Base-by-base conservation (phyloP, 768 basidiomycete species). In the Boletus rubroflammeus region DNA sequence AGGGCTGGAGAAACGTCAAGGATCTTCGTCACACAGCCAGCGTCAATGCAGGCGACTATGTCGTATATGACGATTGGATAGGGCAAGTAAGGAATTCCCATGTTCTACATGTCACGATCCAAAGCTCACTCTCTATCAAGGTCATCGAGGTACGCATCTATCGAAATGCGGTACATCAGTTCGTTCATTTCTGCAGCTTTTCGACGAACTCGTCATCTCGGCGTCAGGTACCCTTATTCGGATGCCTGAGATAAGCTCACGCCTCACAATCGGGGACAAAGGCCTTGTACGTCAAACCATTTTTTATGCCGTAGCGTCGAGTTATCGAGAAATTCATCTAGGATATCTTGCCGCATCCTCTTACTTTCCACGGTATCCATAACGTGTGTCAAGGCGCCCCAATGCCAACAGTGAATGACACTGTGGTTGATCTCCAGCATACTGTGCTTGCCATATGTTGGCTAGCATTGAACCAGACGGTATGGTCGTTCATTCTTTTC, bases 391-490 rank as follows among this genome's bases (percentile, higher is more conserved):
- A 78, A 47, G 75, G 79, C 23, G 70, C 75, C 53, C 73, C 71
- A 57, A 69, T 74, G 45, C 72, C 76, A 14, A 75, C 75, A 36
- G 65, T 63, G 14, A 70, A 73, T 14, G 88, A 89, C 54, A 85
- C 82, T 1, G 86, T 93, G 28, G 74, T 93, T 34, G 78, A 81
- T 23, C 79, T 93, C 26, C 82, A 80, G 57, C 91, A 90, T 54
- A 88, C 82, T 15, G 85, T 88, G 38, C 81, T 93, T 56, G 90
- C 88, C 14, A 74, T 96, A 43, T 80, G 85, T 45, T 96, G 93
- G 93, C 76, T 93, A 5, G 93, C 91, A 19, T 73, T 96, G 50
- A 93, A 92, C 57, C 93, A 96, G 75, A 79, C 81, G 50, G 93
- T 91, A 64, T 51, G 84, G 66, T 29, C 14, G 14, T 21, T 47